phyloP scores from a whole-genome alignment of 2,329 filamentous ascomycete genomes.

The Aspergillus hiratsukae region DNA sequence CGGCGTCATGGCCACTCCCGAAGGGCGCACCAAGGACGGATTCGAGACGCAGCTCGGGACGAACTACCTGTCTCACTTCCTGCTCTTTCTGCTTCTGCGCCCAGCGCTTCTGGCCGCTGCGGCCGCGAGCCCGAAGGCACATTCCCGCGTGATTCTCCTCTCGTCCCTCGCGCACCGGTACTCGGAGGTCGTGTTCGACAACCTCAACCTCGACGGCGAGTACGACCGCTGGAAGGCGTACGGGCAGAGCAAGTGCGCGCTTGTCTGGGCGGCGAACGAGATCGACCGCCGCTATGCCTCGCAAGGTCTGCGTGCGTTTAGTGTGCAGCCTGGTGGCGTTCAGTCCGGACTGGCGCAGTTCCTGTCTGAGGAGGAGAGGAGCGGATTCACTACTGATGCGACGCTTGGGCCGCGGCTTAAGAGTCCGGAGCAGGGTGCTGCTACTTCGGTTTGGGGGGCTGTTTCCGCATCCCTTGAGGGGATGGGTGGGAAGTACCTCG shows the following conservation, averaged over 20 bases:
- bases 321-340: slow-evolving; percentile 43
- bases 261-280: slow-evolving; percentile 49
- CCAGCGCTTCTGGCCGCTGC: slow-evolving; percentile 11
- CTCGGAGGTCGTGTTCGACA: slow-evolving; percentile 29
- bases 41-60: slow-evolving; percentile 51
- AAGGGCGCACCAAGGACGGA: slow-evolving; percentile 33
- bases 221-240: slow-evolving; percentile 42
- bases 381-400: background rate
- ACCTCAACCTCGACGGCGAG: slow-evolving; percentile 36
- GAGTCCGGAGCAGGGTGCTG: slow-evolving; percentile 20
- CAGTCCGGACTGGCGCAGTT: slow-evolving; percentile 4
- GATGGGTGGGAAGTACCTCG: slow-evolving; percentile 24
- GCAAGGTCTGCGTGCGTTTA: slow-evolving; percentile 42
- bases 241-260: slow-evolving; percentile 49
- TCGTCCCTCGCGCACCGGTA: slow-evolving; percentile 43
- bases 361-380: slow-evolving; percentile 1
- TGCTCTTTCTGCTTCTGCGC: slow-evolving; percentile 50
- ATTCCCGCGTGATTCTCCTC: slow-evolving; percentile 47
- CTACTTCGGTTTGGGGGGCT: slow-evolving; percentile 26
- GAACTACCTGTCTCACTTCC: slow-evolving; percentile 52
- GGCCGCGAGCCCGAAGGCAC: slow-evolving; percentile 18
- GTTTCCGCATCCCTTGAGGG: slow-evolving; percentile 22
- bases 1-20: slow-evolving; percentile 38
- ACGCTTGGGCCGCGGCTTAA: slow-evolving; percentile 1
- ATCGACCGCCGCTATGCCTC: slow-evolving; percentile 48